Conservation (phyloP, 2,329 filamentous ascomycete species). For the Phoma sp. region DNA sequence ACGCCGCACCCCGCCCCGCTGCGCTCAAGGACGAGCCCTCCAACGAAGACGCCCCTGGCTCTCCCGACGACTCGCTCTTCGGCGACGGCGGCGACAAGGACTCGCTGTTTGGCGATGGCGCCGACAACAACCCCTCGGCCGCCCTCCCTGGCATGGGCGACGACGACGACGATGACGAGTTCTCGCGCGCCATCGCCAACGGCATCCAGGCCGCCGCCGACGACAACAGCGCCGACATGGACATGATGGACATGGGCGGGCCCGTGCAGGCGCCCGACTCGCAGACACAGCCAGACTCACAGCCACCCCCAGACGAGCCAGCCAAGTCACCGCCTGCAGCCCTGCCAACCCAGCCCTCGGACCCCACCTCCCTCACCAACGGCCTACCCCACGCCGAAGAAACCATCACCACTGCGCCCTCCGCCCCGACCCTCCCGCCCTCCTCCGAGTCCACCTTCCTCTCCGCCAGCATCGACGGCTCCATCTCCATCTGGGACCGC, state of each 20-base stretch:
- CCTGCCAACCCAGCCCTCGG: conserved; percentile 13
- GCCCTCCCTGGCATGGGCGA: conserved; percentile 73
- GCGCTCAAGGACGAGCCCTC: conserved; percentile 43
- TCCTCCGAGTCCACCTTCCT: conserved; percentile 73
- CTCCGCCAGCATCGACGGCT: conserved; percentile 85
- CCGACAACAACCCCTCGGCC: conserved; percentile 44
- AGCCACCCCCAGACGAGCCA: not conserved
- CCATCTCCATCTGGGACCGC: conserved; percentile 90
- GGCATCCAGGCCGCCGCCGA: conserved; percentile 55
- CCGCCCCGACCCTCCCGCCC: conserved; percentile 43
- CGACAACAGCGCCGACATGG: conserved; percentile 50
- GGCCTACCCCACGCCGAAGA: conserved; percentile 62
- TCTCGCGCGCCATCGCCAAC: conserved; percentile 73
- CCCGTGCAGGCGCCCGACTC: conserved; percentile 50
- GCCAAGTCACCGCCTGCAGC: conserved; percentile 15
- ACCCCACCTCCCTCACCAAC: conserved; percentile 43
- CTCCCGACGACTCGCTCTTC: conserved; percentile 83
- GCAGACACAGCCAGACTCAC: conserved; percentile 1
- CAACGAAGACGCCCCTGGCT: conserved; percentile 65
- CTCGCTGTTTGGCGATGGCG: conserved; percentile 85
- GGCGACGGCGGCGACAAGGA: conserved; percentile 72
- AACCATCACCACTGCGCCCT: conserved; percentile 25
- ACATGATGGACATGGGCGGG: conserved; percentile 55
- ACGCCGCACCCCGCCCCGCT: conserved; percentile 37
- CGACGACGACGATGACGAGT: conserved; percentile 70